Evolutionary conservation across 345 rosid genomes (phyloP).

Genomic region (rapeseed (Brassica napus)): Da-Ae NC_063449.1:22455501-22456000

Average conservation of each 20-base stretch:
- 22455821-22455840: neutral
- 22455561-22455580: neutral
- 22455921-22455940: neutral
- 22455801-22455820: neutral
- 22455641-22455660: neutral
- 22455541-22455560: neutral
- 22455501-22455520: neutral
- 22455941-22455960: neutral
- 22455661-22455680: too few species aligned
- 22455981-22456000: neutral
- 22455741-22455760: neutral
- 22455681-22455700: neutral
- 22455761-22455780: neutral
- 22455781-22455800: neutral
- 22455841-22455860: neutral
- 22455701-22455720: neutral
- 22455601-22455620: neutral
- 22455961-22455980: neutral
- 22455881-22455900: neutral
- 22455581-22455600: neutral
- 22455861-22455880: neutral
- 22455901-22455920: neutral
- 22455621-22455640: neutral
- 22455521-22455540: neutral
- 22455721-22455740: neutral